phyloP scores from a whole-genome alignment of 257 asterid species.

The Plantago major region DNA sequence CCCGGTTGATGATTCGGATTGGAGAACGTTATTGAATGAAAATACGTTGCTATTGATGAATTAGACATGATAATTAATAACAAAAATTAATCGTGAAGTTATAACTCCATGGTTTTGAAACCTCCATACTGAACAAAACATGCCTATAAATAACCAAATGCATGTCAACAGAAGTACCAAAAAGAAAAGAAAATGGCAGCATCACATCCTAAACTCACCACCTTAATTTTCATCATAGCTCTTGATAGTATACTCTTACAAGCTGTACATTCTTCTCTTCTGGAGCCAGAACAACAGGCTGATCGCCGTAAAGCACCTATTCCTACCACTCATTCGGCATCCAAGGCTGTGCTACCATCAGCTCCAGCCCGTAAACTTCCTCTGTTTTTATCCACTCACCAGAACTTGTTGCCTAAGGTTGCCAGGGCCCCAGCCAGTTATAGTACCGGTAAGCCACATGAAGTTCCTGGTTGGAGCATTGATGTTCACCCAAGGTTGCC shows the following conservation, averaged over 20 bases:
- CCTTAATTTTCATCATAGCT: background rate
- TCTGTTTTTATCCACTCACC: background rate
- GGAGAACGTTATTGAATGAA: too few relatives aligned
- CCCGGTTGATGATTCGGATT: too few relatives aligned
- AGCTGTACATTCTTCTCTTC: background rate
- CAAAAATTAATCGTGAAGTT: too few relatives aligned
- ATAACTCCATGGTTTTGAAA: background rate
- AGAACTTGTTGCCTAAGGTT: background rate
- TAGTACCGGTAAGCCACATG: background rate
- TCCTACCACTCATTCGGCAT: background rate
- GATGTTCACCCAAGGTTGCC: background rate
- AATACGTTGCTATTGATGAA: background rate
- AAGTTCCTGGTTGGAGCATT: background rate
- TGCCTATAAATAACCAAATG: too few relatives aligned
- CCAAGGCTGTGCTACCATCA: background rate
- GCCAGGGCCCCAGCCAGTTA: background rate
- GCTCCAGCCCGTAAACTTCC: background rate
- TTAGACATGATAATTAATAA: background rate
- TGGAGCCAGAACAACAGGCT: background rate
- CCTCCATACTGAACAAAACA: background rate
- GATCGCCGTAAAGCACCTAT: background rate
- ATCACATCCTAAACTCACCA: background rate
- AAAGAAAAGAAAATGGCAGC: background rate
- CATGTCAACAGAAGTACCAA: too few relatives aligned
- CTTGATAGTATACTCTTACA: background rate